These are phyloP conservation scores for Gillenia trifoliata DNA, from an alignment of 306 rosid genomes.

Conservation along the genomic window DNA sequence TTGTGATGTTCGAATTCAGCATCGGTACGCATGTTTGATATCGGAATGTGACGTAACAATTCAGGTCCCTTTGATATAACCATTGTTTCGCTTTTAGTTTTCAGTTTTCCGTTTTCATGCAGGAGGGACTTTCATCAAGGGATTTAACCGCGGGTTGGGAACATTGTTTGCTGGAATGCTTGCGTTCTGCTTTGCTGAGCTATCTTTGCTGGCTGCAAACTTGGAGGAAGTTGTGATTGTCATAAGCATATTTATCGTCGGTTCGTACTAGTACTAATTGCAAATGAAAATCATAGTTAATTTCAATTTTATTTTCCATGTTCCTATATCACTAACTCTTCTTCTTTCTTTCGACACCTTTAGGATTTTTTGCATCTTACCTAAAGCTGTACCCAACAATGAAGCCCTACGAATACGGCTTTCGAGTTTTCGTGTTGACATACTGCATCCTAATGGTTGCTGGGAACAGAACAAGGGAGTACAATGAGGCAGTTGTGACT, in stretches of 20 bases:
- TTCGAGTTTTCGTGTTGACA: slow-evolving; percentile 66
- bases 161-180: slow-evolving; percentile 60
- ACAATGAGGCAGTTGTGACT: slow-evolving; percentile 22
- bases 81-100: background rate
- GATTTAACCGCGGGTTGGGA: slow-evolving; percentile 67
- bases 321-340: background rate
- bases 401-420: slow-evolving; percentile 71
- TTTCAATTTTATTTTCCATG: background rate
- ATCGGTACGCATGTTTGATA: slow-evolving; percentile 32
- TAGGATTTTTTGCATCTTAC: slow-evolving; percentile 45
- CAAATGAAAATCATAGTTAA: background rate
- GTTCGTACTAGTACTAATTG: slow-evolving; percentile 16
- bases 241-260: slow-evolving; percentile 48
- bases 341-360: background rate
- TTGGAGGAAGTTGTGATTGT: slow-evolving; percentile 43
- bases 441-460: slow-evolving; percentile 60
- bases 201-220: slow-evolving; percentile 30
- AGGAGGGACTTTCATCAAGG: slow-evolving; percentile 73
- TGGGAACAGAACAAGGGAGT: slow-evolving; percentile 37
- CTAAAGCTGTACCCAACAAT: slow-evolving; percentile 51
- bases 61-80: background rate
- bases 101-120: background rate
- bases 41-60: background rate
- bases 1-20: slow-evolving; percentile 70
- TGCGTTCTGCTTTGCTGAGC: slow-evolving; percentile 46